Percentiles rank a stretch among this genome's conserved stretches.
These are phyloP conservation scores for Fusarium cicatricum DNA, from an alignment of 2,329 filamentous ascomycete genomes.

Conservation along the genomic window DNA sequence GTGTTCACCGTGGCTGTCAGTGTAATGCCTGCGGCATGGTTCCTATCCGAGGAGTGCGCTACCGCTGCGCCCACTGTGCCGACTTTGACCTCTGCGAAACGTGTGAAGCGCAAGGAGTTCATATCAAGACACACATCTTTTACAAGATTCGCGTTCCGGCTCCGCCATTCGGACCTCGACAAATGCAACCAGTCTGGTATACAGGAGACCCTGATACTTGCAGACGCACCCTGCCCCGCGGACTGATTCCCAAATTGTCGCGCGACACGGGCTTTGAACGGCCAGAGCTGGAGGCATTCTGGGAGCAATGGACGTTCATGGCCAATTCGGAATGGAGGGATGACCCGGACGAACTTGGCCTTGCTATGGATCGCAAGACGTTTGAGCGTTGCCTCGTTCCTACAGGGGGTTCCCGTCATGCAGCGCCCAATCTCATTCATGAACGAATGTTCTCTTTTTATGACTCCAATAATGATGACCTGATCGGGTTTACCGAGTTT, in stretches of 20 bases:
- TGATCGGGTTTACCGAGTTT: constrained; percentile 94
- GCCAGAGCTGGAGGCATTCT: constrained; percentile 89
- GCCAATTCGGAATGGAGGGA: constrained; percentile 84
- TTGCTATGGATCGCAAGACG: constrained; percentile 90
- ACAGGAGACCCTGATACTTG: constrained; percentile 83
- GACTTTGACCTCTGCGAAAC: constrained; percentile 96
- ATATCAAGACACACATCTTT: constrained; percentile 92
- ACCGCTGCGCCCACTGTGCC: constrained; percentile 93
- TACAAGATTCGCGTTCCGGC: constrained; percentile 94
- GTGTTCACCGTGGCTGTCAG: constrained; percentile 89
- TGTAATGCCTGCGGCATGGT: constrained; percentile 90
- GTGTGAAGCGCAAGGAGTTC: constrained; percentile 81
- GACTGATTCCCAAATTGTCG: constrained; percentile 73
- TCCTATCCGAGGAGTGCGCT: constrained; percentile 91
- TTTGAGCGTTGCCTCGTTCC: constrained; percentile 93
- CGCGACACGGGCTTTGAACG: constrained; percentile 81
- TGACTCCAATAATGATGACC: constrained; percentile 85
- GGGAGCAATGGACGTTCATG: constrained; percentile 96
- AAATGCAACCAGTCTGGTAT: constrained; percentile 86
- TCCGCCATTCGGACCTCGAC: constrained; percentile 81
- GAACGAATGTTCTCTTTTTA: constrained; percentile 98
- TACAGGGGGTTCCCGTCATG: constrained; percentile 79
- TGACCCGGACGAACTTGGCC: constrained; percentile 78
- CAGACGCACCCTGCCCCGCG: constrained; percentile 70
- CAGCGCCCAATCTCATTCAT: constrained; percentile 87